A percentile compares a stretch with the other conserved stretches of the same genome.
These are phyloP conservation scores for Suhomyces maxii DNA, from an alignment of 1,139 yeast genomes.

Conservation along the genomic window DNA sequence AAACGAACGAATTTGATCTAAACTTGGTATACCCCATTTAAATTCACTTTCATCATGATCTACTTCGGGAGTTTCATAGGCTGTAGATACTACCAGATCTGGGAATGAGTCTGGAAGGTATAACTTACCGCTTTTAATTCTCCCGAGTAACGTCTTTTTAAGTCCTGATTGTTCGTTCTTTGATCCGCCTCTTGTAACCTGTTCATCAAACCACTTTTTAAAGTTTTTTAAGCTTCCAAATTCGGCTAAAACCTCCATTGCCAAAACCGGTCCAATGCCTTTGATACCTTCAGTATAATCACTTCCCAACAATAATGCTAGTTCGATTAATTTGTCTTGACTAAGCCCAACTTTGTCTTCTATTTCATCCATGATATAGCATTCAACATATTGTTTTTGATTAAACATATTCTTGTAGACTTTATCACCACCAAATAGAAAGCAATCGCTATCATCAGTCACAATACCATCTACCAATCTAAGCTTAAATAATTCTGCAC, in stretches of 20 bases:
- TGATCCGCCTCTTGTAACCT: slow-evolving; percentile 20
- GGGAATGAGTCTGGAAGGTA: slow-evolving; percentile 71
- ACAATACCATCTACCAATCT: slow-evolving; percentile 90
- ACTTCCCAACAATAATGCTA: slow-evolving; percentile 85
- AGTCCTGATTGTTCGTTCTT: slow-evolving; percentile 27
- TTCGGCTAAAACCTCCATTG: slow-evolving; percentile 90
- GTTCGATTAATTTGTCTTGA: slow-evolving; percentile 63
- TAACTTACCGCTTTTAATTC: slow-evolving; percentile 59
- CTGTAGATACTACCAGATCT: slow-evolving; percentile 63
- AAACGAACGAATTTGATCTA: slow-evolving; percentile 73
- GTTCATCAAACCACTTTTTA: slow-evolving; percentile 42
- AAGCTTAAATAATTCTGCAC: slow-evolving; percentile 70
- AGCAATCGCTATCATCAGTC: slow-evolving; percentile 97
- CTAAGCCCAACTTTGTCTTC: slow-evolving; percentile 63
- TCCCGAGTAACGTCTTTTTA: slow-evolving; percentile 52
- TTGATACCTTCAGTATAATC: slow-evolving; percentile 92
- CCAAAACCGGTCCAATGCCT: slow-evolving; percentile 91
- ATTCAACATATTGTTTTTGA: slow-evolving; percentile 89
- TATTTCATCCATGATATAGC: slow-evolving; percentile 66
- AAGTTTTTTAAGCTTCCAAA: slow-evolving; percentile 50
- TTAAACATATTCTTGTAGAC: slow-evolving; percentile 93
- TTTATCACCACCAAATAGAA: slow-evolving; percentile 83
- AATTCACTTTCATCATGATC: slow-evolving; percentile 77
- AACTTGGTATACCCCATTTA: slow-evolving; percentile 87
- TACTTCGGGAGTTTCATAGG: slow-evolving; percentile 78